Evolutionary conservation across 176 grass and related monocot species (phyloP).

Genomic region (Aechmea fasciata): DNA sequence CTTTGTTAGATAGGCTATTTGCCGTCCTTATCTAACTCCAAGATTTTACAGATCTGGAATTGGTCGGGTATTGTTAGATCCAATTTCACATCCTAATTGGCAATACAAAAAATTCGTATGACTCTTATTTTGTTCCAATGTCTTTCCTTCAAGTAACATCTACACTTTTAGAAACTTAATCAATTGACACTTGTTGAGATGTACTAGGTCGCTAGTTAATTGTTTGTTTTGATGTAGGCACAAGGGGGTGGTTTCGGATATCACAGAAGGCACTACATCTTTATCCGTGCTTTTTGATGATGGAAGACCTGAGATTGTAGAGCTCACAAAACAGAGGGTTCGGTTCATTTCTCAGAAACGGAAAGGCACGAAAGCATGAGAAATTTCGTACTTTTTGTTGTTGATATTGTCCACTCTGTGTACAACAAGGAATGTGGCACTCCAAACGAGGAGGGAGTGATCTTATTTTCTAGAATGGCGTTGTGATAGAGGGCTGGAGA

Average conservation of each 20-base stretch:
- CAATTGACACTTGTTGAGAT: neutral
- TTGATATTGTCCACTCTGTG: neutral
- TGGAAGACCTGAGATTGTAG: slow-evolving; percentile 25
- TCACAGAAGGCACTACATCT: slow-evolving; percentile 22
- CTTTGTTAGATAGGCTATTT: no score
- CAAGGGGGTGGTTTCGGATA: slow-evolving; percentile 34
- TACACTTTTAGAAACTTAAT: neutral
- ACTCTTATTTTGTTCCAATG: neutral
- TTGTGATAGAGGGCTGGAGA: no score
- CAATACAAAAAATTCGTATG: no score
- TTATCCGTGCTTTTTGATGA: slow-evolving; percentile 30
- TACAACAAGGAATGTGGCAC: no score
- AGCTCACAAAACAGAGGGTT: slow-evolving; percentile 27
- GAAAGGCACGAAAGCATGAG: neutral
- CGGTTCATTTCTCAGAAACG: slow-evolving; percentile 36
- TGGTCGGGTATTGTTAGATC: no score
- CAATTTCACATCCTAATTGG: no score
- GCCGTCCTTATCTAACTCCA: no score
- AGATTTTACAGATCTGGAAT: no score
- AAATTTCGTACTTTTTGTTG: slow-evolving; percentile 20
- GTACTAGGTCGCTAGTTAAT: neutral
- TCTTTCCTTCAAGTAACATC: neutral
- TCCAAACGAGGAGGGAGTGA: no score
- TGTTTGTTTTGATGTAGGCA: slow-evolving; percentile 12
- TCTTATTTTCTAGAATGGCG: no score